A percentile compares a stretch with the other conserved stretches of the same genome.
phyloP scores from a whole-genome alignment of 768 basidiomycete genomes.

The Harrya chromipes region DNA sequence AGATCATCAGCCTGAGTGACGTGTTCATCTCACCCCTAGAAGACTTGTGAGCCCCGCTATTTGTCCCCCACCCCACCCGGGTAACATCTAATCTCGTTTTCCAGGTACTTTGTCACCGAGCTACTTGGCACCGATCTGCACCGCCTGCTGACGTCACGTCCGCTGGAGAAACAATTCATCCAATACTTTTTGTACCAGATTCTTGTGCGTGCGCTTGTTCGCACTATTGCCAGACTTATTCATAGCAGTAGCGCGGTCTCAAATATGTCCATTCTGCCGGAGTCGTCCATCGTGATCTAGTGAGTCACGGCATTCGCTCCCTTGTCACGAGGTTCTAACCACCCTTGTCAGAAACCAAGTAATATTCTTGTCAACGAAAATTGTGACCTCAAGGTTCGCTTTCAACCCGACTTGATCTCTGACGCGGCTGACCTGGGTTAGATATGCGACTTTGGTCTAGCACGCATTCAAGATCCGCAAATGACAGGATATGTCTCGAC shows the following conservation, averaged over 20 bases:
- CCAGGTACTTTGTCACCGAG: constrained; percentile 98
- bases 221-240: constrained; percentile 5
- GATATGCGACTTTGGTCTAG: constrained; percentile 99
- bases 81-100: neutral
- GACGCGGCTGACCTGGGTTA: constrained; percentile 28
- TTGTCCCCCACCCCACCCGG: neutral
- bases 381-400: constrained; percentile 88
- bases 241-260: constrained; percentile 70
- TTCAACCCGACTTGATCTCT: neutral
- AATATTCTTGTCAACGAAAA: constrained; percentile 99
- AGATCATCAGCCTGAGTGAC: constrained; percentile 99
- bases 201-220: constrained; percentile 52
- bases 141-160: constrained; percentile 91
- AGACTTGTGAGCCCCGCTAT: constrained; percentile 67
- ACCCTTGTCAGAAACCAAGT: constrained; percentile 77
- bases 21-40: constrained; percentile 99
- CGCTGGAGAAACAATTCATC: constrained; percentile 99
- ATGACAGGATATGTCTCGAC: constrained; percentile 99
- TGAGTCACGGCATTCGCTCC: constrained; percentile 34
- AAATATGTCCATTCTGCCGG: constrained; percentile 99
- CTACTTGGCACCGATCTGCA: constrained; percentile 97
- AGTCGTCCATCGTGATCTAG: constrained; percentile 96
- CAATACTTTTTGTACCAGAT: constrained; percentile 99
- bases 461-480: constrained; percentile 98
- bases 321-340: neutral